phyloP scores from a whole-genome alignment of 129 eudicot species.

The Mikania micrantha region DNA sequence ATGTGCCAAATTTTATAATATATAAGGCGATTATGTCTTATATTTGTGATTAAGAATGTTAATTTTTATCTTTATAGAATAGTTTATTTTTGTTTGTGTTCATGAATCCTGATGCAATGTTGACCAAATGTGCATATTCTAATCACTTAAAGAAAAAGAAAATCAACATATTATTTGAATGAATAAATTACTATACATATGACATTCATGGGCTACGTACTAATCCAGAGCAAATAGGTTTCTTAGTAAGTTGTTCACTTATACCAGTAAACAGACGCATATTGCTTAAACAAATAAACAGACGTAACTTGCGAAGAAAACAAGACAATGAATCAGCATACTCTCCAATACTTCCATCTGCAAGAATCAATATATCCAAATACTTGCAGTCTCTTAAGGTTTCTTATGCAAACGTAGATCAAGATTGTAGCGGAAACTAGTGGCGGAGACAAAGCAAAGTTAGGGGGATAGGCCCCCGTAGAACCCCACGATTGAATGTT shows the following conservation, averaged over 20 bases:
- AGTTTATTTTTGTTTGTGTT: too few relatives aligned
- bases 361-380: slow-evolving; percentile 63
- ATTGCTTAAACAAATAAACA: background rate
- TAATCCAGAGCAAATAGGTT: slow-evolving; percentile 78
- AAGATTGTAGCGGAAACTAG: slow-evolving; percentile 6
- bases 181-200: background rate
- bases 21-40: too few relatives aligned
- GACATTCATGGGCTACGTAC: slow-evolving; percentile 45
- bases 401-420: slow-evolving; percentile 49
- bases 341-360: slow-evolving; percentile 89
- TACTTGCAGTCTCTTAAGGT: slow-evolving; percentile 59
- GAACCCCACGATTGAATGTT: too few relatives aligned
- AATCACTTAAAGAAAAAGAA: background rate
- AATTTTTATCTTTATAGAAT: too few relatives aligned
- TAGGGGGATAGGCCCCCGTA: too few relatives aligned
- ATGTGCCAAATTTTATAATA: too few relatives aligned
- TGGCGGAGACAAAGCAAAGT: too few relatives aligned
- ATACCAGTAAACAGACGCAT: slow-evolving; percentile 41
- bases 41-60: too few relatives aligned
- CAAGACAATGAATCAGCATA: slow-evolving; percentile 29
- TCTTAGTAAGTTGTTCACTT: slow-evolving; percentile 78
- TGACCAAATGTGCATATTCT: background rate
- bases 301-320: background rate
- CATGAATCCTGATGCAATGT: slow-evolving; percentile 51
- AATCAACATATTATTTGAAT: too few relatives aligned